These are phyloP conservation scores for Globisporangium apiculatum DNA, from an alignment of 352 stramenopile genomes.

Conservation along the genomic window DNA sequence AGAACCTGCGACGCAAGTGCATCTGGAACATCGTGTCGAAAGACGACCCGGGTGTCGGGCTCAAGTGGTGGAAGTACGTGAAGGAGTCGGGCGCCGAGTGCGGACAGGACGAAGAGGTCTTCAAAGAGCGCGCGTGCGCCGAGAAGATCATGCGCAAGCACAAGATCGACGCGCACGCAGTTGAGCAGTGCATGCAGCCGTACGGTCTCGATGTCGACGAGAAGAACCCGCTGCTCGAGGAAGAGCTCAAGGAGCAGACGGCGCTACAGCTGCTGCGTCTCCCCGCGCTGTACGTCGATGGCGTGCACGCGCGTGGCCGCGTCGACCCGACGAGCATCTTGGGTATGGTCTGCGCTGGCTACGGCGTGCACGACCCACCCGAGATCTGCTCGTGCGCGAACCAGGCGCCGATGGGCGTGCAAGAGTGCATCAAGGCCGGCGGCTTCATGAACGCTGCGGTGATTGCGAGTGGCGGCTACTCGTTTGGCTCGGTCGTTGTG, in stretches of 20 bases:
- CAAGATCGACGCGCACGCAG: constrained; percentile 69
- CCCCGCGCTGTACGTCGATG: constrained; percentile 93
- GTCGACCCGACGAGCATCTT: constrained; percentile 86
- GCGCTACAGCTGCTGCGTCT: constrained; percentile 89
- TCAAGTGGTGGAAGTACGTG: constrained; percentile 95
- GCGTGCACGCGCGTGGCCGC: constrained; percentile 86
- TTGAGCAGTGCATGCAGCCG: constrained; percentile 93
- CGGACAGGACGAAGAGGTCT: constrained; percentile 74
- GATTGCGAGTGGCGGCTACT: constrained; percentile 47
- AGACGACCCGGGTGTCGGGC: constrained; percentile 76
- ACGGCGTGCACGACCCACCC: constrained; percentile 71
- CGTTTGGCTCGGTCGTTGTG: constrained; percentile 77
- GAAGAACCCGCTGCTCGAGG: constrained; percentile 86
- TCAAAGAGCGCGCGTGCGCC: constrained; percentile 85
- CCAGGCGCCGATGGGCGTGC: constrained; percentile 48
- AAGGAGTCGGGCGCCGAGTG: constrained; percentile 88
- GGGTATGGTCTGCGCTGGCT: constrained; percentile 82
- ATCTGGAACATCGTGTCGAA: constrained; percentile 90
- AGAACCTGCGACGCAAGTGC: constrained; percentile 92
- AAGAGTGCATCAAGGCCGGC: constrained; percentile 68
- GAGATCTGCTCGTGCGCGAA: constrained; percentile 71
- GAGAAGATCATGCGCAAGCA: constrained; percentile 89
- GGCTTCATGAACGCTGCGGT: constrained; percentile 57
- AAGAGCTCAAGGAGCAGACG: constrained; percentile 87
- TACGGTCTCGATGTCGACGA: constrained; percentile 85